A percentile compares a stretch with the other conserved stretches of the same genome.
These are phyloP conservation scores for Wickerhamomyces mucosus DNA, from an alignment of 805 yeast genomes.

Conservation along the genomic window DNA sequence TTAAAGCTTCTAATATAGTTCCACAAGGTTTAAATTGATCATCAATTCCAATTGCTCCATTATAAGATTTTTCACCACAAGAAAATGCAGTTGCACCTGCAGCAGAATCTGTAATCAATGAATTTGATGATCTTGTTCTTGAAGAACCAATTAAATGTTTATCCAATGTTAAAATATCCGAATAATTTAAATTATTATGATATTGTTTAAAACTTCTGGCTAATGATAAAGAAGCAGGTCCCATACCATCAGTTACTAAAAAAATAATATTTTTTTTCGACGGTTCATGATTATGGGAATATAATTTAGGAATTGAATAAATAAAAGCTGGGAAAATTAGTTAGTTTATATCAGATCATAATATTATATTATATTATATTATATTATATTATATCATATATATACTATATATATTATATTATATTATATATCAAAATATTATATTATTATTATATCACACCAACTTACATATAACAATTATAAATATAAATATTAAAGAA, in stretches of 20 bases:
- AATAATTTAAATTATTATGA: slow-evolving; percentile 41
- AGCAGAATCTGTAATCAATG: slow-evolving; percentile 87
- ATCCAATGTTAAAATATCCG: slow-evolving; percentile 56
- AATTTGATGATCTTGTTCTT: slow-evolving; percentile 69
- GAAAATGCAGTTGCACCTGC: slow-evolving; percentile 96
- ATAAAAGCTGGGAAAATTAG: no score
- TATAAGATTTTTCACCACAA: slow-evolving; percentile 74
- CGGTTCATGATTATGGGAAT: no score
- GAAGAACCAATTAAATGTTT: slow-evolving; percentile 70
- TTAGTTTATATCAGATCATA: no score
- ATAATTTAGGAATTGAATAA: no score
- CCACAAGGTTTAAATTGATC: slow-evolving; percentile 71
- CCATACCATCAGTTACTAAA: slow-evolving; percentile 94
- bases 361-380: no score
- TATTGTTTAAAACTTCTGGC: slow-evolving; percentile 68
- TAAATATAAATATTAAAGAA: no score
- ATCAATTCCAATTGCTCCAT: slow-evolving; percentile 87
- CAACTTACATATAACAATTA: no score
- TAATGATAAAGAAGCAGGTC: slow-evolving; percentile 77
- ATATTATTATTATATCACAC: no score
- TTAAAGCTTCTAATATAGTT: slow-evolving; percentile 80
- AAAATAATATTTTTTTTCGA: slow-evolving; percentile 77
- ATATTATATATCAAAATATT: no score
- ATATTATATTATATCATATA: no score
- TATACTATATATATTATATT: no score